These are phyloP conservation scores for Eurotiales sp. DNA, from an alignment of 2,329 filamentous ascomycete genomes.

Conservation along the genomic window DNA sequence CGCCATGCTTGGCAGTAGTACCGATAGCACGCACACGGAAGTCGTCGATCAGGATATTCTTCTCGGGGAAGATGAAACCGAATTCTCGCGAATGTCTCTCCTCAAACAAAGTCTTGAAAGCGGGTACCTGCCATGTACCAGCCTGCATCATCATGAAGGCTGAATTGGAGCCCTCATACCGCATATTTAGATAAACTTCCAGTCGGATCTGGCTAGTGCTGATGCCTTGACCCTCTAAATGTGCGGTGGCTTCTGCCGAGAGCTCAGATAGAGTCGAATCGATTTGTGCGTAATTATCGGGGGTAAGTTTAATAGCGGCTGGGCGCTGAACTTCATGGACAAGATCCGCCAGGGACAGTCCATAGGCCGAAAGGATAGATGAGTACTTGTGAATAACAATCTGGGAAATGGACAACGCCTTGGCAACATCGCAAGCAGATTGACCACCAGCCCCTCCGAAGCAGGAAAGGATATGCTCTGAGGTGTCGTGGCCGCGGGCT, in stretches of 20 bases:
- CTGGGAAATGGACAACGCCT: conserved; percentile 73
- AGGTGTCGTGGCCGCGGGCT: conserved; percentile 82
- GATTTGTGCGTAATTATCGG: conserved; percentile 58
- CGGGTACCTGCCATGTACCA: conserved; percentile 55
- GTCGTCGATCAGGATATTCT: conserved; percentile 87
- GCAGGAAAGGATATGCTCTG: conserved; percentile 76
- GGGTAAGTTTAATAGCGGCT: conserved; percentile 56
- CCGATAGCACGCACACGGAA: conserved; percentile 84
- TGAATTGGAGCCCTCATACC: conserved; percentile 85
- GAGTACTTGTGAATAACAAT: conserved; percentile 84
- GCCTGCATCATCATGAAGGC: conserved; percentile 86
- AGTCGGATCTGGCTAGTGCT: conserved; percentile 69
- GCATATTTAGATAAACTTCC: conserved; percentile 91
- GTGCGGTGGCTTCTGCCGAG: conserved; percentile 66
- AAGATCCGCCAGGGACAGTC: conserved; percentile 85
- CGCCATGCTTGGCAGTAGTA: no score
- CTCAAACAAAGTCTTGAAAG: conserved; percentile 63
- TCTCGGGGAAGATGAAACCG: conserved; percentile 78
- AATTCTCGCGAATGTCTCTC: conserved; percentile 88
- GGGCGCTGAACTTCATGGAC: conserved; percentile 79
- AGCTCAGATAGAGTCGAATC: conserved; percentile 72
- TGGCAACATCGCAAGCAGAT: conserved; percentile 83
- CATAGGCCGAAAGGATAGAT: conserved; percentile 84
- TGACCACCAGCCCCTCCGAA: conserved; percentile 90
- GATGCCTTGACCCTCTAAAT: conserved; percentile 75